Evolutionary conservation across 441 rosid species (phyloP), one percentile per base, ranked within the genome.

Genomic region (Erodium texanum): DNA sequence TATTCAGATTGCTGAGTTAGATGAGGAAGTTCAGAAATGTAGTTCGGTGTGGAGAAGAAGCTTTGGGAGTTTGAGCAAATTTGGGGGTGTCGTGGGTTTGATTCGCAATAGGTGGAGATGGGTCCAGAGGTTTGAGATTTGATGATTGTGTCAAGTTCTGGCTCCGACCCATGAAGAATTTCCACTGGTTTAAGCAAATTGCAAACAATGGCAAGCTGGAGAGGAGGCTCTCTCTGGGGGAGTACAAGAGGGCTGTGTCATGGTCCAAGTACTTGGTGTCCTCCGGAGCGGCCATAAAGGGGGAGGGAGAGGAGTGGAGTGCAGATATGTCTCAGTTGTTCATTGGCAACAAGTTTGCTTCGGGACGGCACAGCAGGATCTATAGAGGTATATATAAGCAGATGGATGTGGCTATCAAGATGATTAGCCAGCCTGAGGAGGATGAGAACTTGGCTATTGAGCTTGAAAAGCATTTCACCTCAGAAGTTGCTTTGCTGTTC

Each of bases 401-500:
- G 73, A 69, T 15, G 18, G 73, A 74, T 69, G 77, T 74, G 29
- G 73, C 77, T 23, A 70, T 74, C 43, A 74, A 74, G 77, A 66
- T 74, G 43, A 62, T 65, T 5, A 69, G 77, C 36, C 77, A 74
- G 29, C 77, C 77, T 0, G 77, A 69, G 70, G 77, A 74, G 64
- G 73, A 74, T n/a, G 73, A 70, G 67, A 63, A 61, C 15, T 43
- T 70, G 73, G 73, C 58, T 50, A 50, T 50, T 4, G 58, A 50
- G 74, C 86, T 89, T 74, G 90, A 89, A 71, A 80, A 77, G 59
- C 92, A 89, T 71, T 89, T 87, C 79, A 82, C 80, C 74, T 86
- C 90, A n/a, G 90, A 89, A 78, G 90, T 86, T n/a, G 88, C 86
- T 24, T 76, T 85, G 75, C 81, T 86, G 65, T 82, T 89, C 68